Evolutionary conservation across 2,329 filamentous ascomycete species (phyloP), one percentile per base, ranked within the genome.

Genomic region (Dactylellina sp.): DNA sequence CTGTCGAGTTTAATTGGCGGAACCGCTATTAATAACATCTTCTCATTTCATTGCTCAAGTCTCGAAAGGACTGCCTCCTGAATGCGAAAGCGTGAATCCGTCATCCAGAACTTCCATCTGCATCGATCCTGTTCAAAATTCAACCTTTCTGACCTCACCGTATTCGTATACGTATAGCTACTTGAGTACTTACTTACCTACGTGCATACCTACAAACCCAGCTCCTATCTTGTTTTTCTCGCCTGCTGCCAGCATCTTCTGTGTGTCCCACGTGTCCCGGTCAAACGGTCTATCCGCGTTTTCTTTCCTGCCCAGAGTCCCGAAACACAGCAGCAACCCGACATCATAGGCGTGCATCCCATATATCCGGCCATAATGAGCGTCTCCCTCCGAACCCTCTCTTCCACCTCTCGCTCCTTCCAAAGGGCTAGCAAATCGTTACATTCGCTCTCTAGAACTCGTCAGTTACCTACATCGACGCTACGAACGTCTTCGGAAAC

Each of bases 231-330:
- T 24, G 4, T 7, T 56, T 47, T n/a, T 22, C 24, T 47, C 14
- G 18, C 7, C 61, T 32, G 40, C 32, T 65, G 42, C 44, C 60
- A 40, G 22, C 44, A n/a, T 37, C 44, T 35, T 61, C 46, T 50
- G 57, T 24, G 42, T 50, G 52, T 52, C 62, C 62, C 62, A 68
- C 63, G 63, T 68, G 63, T 57, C 39, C 49, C 56, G 56, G 63
- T 68, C 63, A 68, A 68, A 68, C 63, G 63, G 63, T 60, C 55
- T 18, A 59, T 60, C 63, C 63, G 63, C 63, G 63, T 68, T 68
- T 59, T 66, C 50, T 32, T 25, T n/a, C n/a, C n/a, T n/a, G n/a
- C 42, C 32, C 32, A 35, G 32, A 6, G 42, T 40, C 50, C 50
- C 50, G 42, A 66, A 56, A 57, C 35, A 65, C 44, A 12, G 37